Conservation (phyloP, 2,329 filamentous ascomycete genomes). For the Cryphonectria radicalis region DNA sequence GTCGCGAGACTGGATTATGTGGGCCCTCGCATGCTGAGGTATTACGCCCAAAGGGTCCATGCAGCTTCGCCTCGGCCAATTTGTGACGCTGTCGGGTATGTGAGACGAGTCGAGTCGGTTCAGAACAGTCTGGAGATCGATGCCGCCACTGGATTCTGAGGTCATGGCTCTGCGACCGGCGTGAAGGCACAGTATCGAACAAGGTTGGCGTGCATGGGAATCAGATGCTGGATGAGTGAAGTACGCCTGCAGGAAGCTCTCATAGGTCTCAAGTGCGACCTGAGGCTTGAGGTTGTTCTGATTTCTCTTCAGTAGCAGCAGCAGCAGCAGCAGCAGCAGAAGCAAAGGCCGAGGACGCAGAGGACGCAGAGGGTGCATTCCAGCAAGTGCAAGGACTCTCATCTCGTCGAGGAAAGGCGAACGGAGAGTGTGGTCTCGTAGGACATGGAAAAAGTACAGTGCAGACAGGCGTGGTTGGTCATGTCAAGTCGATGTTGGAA, state of each 20-base stretch:
- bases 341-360: neutral
- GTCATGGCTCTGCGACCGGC: neutral
- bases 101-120: neutral
- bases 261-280: neutral
- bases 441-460: neutral
- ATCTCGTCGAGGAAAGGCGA: neutral
- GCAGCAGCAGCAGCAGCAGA: too few species aligned
- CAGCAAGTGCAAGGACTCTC: neutral
- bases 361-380: neutral
- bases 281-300: neutral
- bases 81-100: neutral
- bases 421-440: neutral
- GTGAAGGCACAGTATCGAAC: neutral
- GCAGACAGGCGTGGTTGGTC: neutral
- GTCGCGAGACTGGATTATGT: neutral
- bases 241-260: neutral
- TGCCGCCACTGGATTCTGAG: neutral
- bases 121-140: neutral
- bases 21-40: neutral
- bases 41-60: neutral
- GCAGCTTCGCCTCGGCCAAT: neutral
- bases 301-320: neutral
- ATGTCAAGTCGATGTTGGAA: neutral
- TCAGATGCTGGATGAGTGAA: neutral
- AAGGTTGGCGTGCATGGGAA: neutral